phyloP scores from a whole-genome alignment of 768 basidiomycete species.

The Leucosporidium yakuticum region DNA sequence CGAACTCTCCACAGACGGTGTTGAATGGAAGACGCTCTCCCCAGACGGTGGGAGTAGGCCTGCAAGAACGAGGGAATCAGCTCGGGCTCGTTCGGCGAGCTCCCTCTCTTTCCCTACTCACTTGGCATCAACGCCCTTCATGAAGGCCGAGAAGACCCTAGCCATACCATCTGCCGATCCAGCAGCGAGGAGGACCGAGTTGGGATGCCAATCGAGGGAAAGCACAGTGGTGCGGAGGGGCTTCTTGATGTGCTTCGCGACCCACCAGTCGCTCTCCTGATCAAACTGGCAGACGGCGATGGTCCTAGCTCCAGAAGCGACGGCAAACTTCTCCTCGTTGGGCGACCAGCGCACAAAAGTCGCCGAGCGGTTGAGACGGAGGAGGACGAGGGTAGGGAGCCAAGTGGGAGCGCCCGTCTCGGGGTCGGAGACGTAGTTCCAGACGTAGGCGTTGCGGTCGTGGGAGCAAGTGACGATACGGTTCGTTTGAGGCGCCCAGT shows the following conservation, averaged over 20 bases:
- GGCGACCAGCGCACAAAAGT: constrained; percentile 96
- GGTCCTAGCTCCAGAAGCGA: constrained; percentile 91
- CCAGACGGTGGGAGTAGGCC: constrained; percentile 85
- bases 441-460: constrained; percentile 97
- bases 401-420: constrained; percentile 66
- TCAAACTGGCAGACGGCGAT: constrained; percentile 97
- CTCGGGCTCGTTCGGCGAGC: no score
- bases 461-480: constrained; percentile 98
- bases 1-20: constrained; percentile 90
- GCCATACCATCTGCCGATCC: constrained; percentile 99
- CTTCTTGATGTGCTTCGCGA: constrained; percentile 92
- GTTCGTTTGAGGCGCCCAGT: constrained; percentile 96
- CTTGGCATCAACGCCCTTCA: constrained; percentile 96
- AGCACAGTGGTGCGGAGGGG: constrained; percentile 92
- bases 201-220: constrained; percentile 95
- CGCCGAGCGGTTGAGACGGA: constrained; percentile 91
- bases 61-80: constrained; percentile 41
- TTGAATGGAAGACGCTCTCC: constrained; percentile 98
- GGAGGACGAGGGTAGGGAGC: constrained; percentile 94
- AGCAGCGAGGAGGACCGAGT: constrained; percentile 92
- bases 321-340: constrained; percentile 96
- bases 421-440: constrained; percentile 74
- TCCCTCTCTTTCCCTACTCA: constrained; percentile 41
- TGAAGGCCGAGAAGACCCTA: constrained; percentile 93
- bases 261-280: constrained; percentile 98